These are phyloP conservation scores for Bonnemaisonia californica DNA, from an alignment of 31 red algal species.

Conservation along the genomic window DNA sequence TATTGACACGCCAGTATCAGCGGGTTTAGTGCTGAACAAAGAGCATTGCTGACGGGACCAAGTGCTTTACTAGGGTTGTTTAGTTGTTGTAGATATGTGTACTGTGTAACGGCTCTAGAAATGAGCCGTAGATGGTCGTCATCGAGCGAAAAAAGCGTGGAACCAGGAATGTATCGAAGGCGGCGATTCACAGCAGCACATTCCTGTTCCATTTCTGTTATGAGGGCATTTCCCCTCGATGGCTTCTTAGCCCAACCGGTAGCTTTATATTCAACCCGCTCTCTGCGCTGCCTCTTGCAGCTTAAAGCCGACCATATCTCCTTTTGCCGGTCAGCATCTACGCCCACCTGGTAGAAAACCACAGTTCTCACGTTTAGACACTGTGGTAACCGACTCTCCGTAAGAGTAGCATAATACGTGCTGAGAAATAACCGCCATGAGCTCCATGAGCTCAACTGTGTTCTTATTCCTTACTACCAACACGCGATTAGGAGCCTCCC, in stretches of 20 bases:
- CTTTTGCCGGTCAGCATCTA: neutral
- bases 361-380: too few species aligned
- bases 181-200: conserved; percentile 14
- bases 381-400: too few species aligned
- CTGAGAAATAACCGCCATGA: too few species aligned
- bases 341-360: neutral
- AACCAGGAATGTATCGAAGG: neutral
- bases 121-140: conserved; percentile 20
- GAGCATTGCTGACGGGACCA: conserved; percentile 10
- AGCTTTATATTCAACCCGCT: neutral
- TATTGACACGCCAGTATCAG: conserved; percentile 5
- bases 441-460: too few species aligned
- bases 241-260: neutral
- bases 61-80: conserved; percentile 14
- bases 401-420: too few species aligned
- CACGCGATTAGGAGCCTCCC: too few species aligned
- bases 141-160: conserved; percentile 17
- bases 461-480: too few species aligned
- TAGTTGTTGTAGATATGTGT: neutral
- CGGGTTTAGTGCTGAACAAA: conserved; percentile 20
- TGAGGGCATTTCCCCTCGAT: neutral
- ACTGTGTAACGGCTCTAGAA: neutral
- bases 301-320: neutral
- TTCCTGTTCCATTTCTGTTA: neutral
- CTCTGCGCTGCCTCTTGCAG: neutral